Conservation (phyloP, 768 basidiomycete species). For the Daedaleopsis nitida region DNA sequence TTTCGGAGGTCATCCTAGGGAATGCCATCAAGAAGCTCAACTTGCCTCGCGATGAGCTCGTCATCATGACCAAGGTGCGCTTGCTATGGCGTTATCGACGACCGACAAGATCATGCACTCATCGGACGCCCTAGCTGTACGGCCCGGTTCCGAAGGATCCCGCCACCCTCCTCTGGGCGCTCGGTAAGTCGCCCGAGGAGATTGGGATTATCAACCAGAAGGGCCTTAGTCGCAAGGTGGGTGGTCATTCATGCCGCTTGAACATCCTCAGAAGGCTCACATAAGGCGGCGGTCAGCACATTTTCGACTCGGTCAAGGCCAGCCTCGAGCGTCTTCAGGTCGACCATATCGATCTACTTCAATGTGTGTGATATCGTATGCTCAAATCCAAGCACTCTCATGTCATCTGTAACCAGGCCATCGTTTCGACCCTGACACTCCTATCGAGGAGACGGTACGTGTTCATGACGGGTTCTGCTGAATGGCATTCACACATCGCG, state of each 20-base stretch:
- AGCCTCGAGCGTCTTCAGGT: slow-evolving; percentile 67
- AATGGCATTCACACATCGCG: background rate
- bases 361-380: no score
- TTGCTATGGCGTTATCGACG: no score
- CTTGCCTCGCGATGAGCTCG: slow-evolving; percentile 49
- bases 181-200: slow-evolving; percentile 21
- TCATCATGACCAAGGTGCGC: slow-evolving; percentile 51
- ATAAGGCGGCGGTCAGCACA: slow-evolving; percentile 11
- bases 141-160: slow-evolving; percentile 3
- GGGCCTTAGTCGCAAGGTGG: slow-evolving; percentile 43
- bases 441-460: slow-evolving; percentile 40
- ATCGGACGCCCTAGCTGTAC: slow-evolving; percentile 2
- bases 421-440: slow-evolving; percentile 39
- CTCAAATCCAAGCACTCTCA: no score
- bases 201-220: slow-evolving; percentile 40
- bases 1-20: slow-evolving; percentile 46
- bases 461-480: background rate
- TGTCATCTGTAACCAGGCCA: no score
- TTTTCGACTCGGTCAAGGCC: slow-evolving; percentile 25
- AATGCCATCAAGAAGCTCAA: slow-evolving; percentile 47
- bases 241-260: no score
- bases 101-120: no score
- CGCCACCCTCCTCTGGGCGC: background rate
- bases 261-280: no score
- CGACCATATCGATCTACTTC: slow-evolving; percentile 55